Evolutionary conservation across 176 grass and related monocot species (phyloP).

Genomic region (Zoysia japonica): DNA sequence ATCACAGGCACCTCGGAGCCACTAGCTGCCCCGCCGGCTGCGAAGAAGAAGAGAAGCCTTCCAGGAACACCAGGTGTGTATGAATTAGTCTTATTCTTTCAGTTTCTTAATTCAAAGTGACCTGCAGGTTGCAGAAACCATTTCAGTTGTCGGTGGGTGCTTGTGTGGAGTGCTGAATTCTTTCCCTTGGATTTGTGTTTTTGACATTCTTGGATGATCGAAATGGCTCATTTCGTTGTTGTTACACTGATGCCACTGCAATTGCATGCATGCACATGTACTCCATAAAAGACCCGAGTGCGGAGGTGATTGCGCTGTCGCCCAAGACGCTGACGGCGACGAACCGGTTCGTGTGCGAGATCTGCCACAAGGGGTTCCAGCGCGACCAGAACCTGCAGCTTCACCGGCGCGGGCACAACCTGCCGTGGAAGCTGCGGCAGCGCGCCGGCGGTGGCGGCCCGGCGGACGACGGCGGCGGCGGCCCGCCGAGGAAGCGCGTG

Average conservation of each 20-base stretch:
- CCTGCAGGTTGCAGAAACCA: no score
- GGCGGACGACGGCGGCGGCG: background rate
- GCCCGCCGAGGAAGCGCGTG: slow-evolving; percentile 39
- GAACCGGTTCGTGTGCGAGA: slow-evolving; percentile 92
- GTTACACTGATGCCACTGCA: background rate
- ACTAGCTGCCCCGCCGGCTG: slow-evolving; percentile 2
- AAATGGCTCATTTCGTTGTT: background rate
- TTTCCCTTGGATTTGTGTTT: background rate
- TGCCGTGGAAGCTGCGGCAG: background rate
- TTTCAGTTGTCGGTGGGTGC: no score
- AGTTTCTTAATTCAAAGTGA: no score
- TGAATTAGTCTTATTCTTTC: no score
- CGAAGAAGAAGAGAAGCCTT: slow-evolving; percentile 79
- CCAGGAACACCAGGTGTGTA: slow-evolving; percentile 84
- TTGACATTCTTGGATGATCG: background rate
- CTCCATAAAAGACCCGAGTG: slow-evolving; percentile 57
- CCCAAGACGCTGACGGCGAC: slow-evolving; percentile 78
- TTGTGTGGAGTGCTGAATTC: no score
- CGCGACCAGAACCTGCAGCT: background rate
- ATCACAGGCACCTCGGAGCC: background rate
- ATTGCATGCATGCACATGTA: background rate
- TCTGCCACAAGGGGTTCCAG: slow-evolving; percentile 54
- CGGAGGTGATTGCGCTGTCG: slow-evolving; percentile 86
- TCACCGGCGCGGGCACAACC: background rate
- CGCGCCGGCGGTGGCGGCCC: background rate